These are phyloP conservation scores for Canna indica DNA, from an alignment of 176 grass and related monocot species.

Conservation along the genomic window DNA sequence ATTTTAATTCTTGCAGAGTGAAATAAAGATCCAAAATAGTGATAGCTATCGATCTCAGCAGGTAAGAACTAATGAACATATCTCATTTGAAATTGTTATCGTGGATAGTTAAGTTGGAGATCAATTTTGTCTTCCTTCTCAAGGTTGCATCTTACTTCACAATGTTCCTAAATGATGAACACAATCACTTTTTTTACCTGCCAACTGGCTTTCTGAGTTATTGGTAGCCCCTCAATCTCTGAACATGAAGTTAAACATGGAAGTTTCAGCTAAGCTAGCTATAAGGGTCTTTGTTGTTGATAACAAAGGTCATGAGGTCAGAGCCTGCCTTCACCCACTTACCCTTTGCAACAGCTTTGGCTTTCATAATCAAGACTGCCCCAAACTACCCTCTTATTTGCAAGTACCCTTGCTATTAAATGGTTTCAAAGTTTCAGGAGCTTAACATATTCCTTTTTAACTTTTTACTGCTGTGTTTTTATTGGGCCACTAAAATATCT, in stretches of 20 bases:
- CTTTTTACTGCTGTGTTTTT: slow-evolving; percentile 4
- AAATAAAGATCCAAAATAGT: slow-evolving; percentile 86
- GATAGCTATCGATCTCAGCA: slow-evolving; percentile 72
- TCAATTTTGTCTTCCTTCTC: neutral
- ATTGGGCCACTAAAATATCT: slow-evolving; percentile 5
- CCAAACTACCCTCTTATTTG: too few relatives aligned
- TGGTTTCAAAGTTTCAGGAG: too few relatives aligned
- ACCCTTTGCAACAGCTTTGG: too few relatives aligned
- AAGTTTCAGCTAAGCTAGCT: too few relatives aligned
- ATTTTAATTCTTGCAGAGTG: slow-evolving; percentile 46
- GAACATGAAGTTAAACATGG: neutral
- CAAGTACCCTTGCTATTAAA: too few relatives aligned
- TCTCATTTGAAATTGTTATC: neutral
- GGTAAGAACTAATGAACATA: slow-evolving; percentile 23
- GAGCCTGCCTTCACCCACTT: too few relatives aligned
- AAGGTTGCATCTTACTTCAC: neutral
- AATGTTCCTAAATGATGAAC: neutral
- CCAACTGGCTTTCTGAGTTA: neutral
- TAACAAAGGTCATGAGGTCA: too few relatives aligned
- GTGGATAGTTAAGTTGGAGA: neutral
- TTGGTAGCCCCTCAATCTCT: neutral
- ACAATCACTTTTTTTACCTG: neutral
- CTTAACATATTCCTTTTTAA: neutral
- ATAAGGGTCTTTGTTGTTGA: too few relatives aligned
- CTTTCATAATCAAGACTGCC: neutral